phyloP scores from a whole-genome alignment of 106 monocot species.

The Acanthochlamys bracteata region DNA sequence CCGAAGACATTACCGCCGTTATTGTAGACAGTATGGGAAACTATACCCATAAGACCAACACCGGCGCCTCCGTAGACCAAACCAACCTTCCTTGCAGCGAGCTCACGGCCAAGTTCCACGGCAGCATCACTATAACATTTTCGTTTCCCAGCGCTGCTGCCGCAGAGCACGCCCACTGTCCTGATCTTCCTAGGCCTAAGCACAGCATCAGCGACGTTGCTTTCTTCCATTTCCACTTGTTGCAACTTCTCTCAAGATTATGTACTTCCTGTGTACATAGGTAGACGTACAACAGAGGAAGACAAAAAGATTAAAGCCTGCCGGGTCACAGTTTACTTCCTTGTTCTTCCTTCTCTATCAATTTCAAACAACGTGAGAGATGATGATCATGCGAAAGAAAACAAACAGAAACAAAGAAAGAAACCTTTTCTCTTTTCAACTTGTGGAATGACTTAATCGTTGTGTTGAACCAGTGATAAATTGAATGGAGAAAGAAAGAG shows the following conservation, averaged over 20 bases:
- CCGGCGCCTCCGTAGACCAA: constrained; percentile 77
- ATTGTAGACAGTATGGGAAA: constrained; percentile 48
- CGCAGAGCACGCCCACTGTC: constrained; percentile 52
- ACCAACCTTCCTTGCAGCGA: constrained; percentile 55
- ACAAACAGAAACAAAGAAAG: no score
- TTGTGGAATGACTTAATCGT: no score
- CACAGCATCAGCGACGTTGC: neutral
- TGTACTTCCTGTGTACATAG: neutral
- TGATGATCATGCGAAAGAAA: no score
- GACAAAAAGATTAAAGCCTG: no score
- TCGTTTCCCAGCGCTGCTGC: constrained; percentile 49
- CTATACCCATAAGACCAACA: constrained; percentile 62
- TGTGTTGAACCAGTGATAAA: no score
- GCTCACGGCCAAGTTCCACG: constrained; percentile 42
- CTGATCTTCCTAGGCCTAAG: constrained; percentile 21
- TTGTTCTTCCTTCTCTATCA: no score
- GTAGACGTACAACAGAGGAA: neutral
- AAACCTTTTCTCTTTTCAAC: no score
- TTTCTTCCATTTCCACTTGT: neutral
- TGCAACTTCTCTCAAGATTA: neutral
- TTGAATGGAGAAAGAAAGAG: no score
- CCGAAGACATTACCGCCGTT: constrained; percentile 68
- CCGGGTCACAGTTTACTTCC: neutral
- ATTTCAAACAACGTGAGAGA: no score
- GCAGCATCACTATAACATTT: constrained; percentile 46